Base-by-base conservation (phyloP, 139 green algal genomes). In the Pycnococcus provasolii region DNA sequence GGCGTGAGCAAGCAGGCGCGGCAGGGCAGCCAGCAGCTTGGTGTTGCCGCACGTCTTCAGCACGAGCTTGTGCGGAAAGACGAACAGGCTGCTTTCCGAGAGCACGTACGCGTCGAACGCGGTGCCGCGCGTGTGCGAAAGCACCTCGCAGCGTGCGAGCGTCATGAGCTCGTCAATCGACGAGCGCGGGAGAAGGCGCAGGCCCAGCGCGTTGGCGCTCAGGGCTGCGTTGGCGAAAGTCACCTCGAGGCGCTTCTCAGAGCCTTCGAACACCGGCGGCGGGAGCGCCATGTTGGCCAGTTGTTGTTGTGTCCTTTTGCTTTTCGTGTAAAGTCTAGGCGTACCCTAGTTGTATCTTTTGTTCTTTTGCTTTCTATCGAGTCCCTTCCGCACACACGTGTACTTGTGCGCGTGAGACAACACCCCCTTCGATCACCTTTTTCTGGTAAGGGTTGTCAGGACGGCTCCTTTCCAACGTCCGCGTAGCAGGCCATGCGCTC, bases 31-130 rank as follows among this genome's bases (percentile, higher is more conserved):
- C 46, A 98, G 84, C 47, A 97, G 85, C 59, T 78, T 76, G 26
- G 94, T 99, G 64, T 88, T 97, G 63, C 94, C 94, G 77, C 94
- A 99, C 0, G 94, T 99, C 84, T 99, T 99, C 39, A 99, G 81
- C 2, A 98, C 84, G 57, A 91, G 82, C 73, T 83, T 90, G 64
- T 66, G 76, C 2, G 89, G 81, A 73, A 93, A 96, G n/a, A 99
- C 85, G 77, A 99, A 99, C 45, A 97, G 80, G 59, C 73, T 88
- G 48, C 78, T 90, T 84, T 99, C 94, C 1, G 86, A 95, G 50
- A 99, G 84, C 40, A 99, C 91, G 69, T 99, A 99, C 1, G 90
- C 87, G 78, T 98, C 93, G 51, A 97, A 89, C 3, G 26, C 46
- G 1, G 75, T 78, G 77, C 91, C 91, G 74, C 61, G 78, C 45